Evolutionary conservation across 345 rosid species (phyloP).

Genomic region (Gossypium herbaceum): DNA sequence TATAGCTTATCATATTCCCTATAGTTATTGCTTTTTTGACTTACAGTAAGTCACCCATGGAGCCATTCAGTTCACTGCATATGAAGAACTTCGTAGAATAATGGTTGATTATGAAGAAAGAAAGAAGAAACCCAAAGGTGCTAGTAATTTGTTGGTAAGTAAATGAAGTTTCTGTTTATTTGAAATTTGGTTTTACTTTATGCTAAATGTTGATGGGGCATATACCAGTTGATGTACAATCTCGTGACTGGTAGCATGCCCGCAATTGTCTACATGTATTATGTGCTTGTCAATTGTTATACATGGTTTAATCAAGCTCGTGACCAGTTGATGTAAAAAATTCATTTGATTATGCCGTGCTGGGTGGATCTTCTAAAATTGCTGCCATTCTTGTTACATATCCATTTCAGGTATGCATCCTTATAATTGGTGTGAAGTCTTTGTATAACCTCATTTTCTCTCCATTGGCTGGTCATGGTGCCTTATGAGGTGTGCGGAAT

Average conservation of each 20-base stretch:
- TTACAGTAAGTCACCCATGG: slow-evolving; percentile 95
- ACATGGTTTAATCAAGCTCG: background rate
- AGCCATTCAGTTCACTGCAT: slow-evolving; percentile 84
- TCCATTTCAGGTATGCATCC: slow-evolving; percentile 66
- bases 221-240: background rate
- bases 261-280: background rate
- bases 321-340: slow-evolving; percentile 37
- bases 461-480: slow-evolving; percentile 7
- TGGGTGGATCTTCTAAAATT: slow-evolving; percentile 85
- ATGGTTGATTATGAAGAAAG: slow-evolving; percentile 44
- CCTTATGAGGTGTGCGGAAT: slow-evolving; percentile 9
- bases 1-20: slow-evolving; percentile 7
- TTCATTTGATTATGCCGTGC: slow-evolving; percentile 79
- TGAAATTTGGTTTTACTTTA: background rate
- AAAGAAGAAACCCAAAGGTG: slow-evolving; percentile 26
- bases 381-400: slow-evolving; percentile 83
- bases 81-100: slow-evolving; percentile 83
- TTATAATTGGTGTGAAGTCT: background rate
- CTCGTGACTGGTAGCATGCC: background rate
- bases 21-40: slow-evolving; percentile 21
- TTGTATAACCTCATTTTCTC: slow-evolving; percentile 3
- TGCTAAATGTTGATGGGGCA: background rate
- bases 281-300: background rate
- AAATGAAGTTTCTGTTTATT: slow-evolving; percentile 1
- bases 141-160: slow-evolving; percentile 59